Percentiles rank a stretch among this genome's conserved stretches.
Evolutionary conservation across 2,329 filamentous ascomycete genomes (phyloP).

Genomic region (Clonostachys rhizophaga): DNA sequence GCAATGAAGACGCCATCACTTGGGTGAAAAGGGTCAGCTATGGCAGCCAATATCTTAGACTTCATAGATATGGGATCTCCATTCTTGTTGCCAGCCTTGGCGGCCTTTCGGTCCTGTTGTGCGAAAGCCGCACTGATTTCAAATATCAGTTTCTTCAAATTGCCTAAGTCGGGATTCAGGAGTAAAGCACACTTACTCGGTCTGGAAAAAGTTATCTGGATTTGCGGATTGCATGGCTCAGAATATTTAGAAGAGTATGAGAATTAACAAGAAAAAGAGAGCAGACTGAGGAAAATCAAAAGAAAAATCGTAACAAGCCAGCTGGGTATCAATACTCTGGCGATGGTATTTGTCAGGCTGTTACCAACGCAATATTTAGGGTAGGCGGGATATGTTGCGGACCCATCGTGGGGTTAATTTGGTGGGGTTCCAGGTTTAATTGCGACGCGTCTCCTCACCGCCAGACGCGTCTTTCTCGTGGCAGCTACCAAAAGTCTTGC

Average conservation of each 20-base stretch:
- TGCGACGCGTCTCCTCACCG: neutral
- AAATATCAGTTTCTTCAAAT: no score
- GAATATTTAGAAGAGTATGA: neutral
- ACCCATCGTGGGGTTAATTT: no score
- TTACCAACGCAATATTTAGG: neutral
- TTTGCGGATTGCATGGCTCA: conserved; percentile 63
- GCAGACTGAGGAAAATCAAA: no score
- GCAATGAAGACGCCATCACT: conserved; percentile 67
- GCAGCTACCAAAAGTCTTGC: no score
- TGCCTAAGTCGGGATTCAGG: no score
- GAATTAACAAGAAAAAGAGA: no score
- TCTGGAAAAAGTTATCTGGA: conserved; percentile 85
- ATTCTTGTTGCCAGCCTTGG: conserved; percentile 70
- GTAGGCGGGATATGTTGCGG: neutral
- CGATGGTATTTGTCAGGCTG: conserved; percentile 1
- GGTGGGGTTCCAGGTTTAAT: neutral
- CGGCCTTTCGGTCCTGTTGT: conserved; percentile 55
- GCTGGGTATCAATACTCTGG: conserved; percentile 17
- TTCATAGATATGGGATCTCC: conserved; percentile 76
- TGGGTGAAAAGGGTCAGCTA: conserved; percentile 59
- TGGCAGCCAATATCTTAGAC: conserved; percentile 79
- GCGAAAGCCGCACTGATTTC: conserved; percentile 40
- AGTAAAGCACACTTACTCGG: conserved; percentile 56
- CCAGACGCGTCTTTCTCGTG: neutral
- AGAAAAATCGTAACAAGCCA: no score